phyloP scores from a whole-genome alignment of 768 basidiomycete genomes.

The Trametes sanguinea region DNA sequence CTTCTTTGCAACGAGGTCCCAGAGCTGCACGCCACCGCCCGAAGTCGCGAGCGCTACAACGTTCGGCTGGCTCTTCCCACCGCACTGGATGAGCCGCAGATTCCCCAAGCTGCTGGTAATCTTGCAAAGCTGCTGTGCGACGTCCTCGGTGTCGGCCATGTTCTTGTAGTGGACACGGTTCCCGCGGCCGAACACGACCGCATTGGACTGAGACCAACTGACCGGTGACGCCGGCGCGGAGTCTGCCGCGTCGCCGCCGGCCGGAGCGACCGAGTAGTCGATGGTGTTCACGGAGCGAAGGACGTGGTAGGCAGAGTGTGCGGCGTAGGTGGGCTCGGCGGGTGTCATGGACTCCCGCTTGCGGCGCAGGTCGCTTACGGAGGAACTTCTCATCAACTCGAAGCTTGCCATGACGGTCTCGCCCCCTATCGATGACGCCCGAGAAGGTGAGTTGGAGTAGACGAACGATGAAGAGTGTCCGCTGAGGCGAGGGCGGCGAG shows the following conservation, averaged over 20 bases:
- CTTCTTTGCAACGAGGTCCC: conserved; percentile 64
- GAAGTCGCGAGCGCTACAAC: conserved; percentile 63
- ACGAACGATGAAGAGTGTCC: conserved; percentile 11
- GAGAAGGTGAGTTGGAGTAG: conserved; percentile 8
- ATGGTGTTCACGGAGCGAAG: conserved; percentile 18
- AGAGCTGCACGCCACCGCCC: conserved; percentile 68
- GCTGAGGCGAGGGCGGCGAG: conserved; percentile 9
- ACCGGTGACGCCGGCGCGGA: conserved; percentile 30
- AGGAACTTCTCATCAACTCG: conserved; percentile 14
- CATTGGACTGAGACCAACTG: conserved; percentile 45
- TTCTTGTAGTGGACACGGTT: conserved; percentile 58
- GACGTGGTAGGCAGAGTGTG: conserved; percentile 19
- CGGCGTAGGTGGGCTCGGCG: conserved; percentile 1
- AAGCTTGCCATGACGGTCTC: conserved; percentile 4
- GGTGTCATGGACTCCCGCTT: conserved; percentile 16
- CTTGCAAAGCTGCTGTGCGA: conserved; percentile 54
- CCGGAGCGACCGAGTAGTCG: conserved; percentile 19
- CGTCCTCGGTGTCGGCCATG: conserved; percentile 36
- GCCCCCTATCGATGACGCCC: conserved; percentile 18
- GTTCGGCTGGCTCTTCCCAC: conserved; percentile 35
- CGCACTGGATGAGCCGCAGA: conserved; percentile 45
- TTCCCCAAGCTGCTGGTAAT: conserved; percentile 48
- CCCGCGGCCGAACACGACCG: conserved; percentile 52
- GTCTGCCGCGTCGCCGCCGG: conserved; percentile 15
- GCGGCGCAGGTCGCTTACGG: conserved; percentile 12